A percentile compares a stretch with the other conserved stretches of the same genome.
Evolutionary conservation across 805 yeast genomes (phyloP).

Genomic region (Ogataea nitratoaversa): DNA sequence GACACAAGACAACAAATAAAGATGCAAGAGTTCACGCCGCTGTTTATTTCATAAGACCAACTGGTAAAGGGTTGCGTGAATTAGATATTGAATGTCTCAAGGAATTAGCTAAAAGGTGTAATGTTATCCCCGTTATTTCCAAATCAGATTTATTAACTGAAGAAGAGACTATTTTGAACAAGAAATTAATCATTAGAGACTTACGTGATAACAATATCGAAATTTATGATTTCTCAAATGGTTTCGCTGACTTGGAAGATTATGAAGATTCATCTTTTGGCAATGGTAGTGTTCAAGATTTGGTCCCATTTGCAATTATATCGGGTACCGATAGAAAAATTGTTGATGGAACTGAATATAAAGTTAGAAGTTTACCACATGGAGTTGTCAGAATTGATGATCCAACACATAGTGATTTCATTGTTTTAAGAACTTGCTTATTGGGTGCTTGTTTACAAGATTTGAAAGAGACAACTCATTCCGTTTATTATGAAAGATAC

Average conservation of each 20-base stretch:
- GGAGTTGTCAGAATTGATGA: conserved; percentile 82
- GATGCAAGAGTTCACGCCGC: conserved; percentile 84
- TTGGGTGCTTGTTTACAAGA: conserved; percentile 80
- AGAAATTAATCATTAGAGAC: conserved; percentile 43
- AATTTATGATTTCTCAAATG: conserved; percentile 29
- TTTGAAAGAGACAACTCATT: conserved; percentile 70
- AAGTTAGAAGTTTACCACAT: conserved; percentile 83
- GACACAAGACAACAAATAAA: conserved; percentile 31
- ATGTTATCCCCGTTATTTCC: conserved; percentile 77
- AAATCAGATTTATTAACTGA: conserved; percentile 71
- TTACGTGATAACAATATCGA: conserved; percentile 19
- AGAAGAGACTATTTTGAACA: conserved; percentile 44
- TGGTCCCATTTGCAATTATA: conserved; percentile 84
- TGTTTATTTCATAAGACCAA: conserved; percentile 74
- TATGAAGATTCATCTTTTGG: conserved; percentile 16
- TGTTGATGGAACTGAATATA: conserved; percentile 65
- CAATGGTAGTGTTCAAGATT: conserved; percentile 17
- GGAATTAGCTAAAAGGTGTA: conserved; percentile 63
- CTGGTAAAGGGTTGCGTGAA: conserved; percentile 58
- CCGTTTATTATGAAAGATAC: conserved; percentile 69
- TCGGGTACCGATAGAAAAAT: conserved; percentile 74
- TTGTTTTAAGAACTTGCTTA: conserved; percentile 67
- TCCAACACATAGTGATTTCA: conserved; percentile 75
- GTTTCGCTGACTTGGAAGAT: conserved; percentile 28
- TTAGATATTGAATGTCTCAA: conserved; percentile 70